phyloP scores from a whole-genome alignment of 2,329 filamentous ascomycete genomes.

The Lachnellula arida region DNA sequence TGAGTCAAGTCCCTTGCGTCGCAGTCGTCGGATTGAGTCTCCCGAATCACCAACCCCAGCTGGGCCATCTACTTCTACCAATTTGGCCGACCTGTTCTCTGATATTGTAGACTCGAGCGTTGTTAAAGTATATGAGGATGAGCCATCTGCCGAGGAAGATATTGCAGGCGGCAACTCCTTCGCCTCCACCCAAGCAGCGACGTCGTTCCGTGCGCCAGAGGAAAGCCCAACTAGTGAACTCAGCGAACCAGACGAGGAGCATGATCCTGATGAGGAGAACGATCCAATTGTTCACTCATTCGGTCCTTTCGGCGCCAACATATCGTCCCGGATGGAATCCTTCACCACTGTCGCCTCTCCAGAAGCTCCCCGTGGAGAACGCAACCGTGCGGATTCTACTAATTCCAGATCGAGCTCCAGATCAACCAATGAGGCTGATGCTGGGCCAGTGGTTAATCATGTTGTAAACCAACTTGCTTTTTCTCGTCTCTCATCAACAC shows the following conservation, averaged over 20 bases:
- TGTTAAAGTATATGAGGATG: constrained; percentile 72
- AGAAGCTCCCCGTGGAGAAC: constrained; percentile 35
- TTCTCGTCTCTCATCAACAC: constrained; percentile 86
- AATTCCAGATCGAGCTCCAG: constrained; percentile 22
- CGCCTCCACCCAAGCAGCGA: constrained; percentile 25
- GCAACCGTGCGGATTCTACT: constrained; percentile 24
- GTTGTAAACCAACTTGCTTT: constrained; percentile 93
- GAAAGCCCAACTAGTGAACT: constrained; percentile 46
- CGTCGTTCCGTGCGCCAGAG: constrained; percentile 19
- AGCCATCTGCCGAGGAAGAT: constrained; percentile 50
- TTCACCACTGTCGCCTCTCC: constrained; percentile 65
- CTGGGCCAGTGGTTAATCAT: constrained; percentile 64
- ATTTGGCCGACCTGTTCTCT: constrained; percentile 32
- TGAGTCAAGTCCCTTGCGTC: constrained; percentile 57
- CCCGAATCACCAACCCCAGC: constrained; percentile 68
- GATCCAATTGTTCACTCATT: constrained; percentile 91
- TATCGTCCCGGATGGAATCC: constrained; percentile 76
- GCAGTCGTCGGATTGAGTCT: constrained; percentile 57
- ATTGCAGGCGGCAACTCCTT: constrained; percentile 18
- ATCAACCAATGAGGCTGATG: constrained; percentile 37
- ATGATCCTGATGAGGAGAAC: constrained; percentile 87
- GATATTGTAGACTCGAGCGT: constrained; percentile 40
- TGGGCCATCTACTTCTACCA: constrained; percentile 17
- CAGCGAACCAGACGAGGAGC: constrained; percentile 54
- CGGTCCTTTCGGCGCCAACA: constrained; percentile 80